Percentiles rank a stretch among this genome's conserved stretches.
Conservation (phyloP, 768 basidiomycete species). For the Mycena galopus region DNA sequence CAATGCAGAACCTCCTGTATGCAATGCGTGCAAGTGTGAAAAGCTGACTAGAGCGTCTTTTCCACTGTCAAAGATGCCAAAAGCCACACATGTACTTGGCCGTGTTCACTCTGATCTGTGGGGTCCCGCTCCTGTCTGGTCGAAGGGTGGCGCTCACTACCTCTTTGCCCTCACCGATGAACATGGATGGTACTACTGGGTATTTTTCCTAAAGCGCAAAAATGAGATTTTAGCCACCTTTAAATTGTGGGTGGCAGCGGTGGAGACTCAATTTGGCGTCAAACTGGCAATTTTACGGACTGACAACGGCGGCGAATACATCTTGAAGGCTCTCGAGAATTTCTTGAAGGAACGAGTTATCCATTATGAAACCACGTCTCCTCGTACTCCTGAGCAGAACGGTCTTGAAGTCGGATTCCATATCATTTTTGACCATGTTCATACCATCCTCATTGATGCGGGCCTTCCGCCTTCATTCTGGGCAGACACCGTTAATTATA, state of each 20-base stretch:
- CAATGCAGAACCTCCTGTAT: not conserved
- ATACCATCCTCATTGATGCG: constrained; percentile 10
- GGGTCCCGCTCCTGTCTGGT: too few relatives aligned
- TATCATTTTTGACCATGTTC: constrained; percentile 36
- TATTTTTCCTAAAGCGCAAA: constrained; percentile 19
- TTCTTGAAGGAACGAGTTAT: too few relatives aligned
- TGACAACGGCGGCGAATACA: too few relatives aligned
- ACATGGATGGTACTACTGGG: not conserved
- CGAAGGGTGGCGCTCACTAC: constrained; percentile 1
- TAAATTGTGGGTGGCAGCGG: constrained; percentile 22
- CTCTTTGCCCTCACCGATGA: not conserved
- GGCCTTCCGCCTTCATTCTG: constrained; percentile 45
- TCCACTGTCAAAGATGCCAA: constrained; percentile 1
- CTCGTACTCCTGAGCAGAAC: too few relatives aligned
- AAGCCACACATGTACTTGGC: not conserved
- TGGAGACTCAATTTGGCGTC: not conserved
- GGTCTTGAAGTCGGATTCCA: too few relatives aligned
- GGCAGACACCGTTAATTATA: constrained; percentile 46
- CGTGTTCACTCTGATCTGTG: too few relatives aligned
- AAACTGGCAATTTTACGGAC: constrained; percentile 34
- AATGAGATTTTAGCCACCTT: constrained; percentile 25
- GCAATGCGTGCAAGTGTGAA: not conserved
- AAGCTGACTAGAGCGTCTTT: not conserved
- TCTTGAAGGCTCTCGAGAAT: too few relatives aligned
- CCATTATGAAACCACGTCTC: too few relatives aligned